Evolutionary conservation across 768 basidiomycete genomes (phyloP).

Genomic region (Amanita inopinata): DNA sequence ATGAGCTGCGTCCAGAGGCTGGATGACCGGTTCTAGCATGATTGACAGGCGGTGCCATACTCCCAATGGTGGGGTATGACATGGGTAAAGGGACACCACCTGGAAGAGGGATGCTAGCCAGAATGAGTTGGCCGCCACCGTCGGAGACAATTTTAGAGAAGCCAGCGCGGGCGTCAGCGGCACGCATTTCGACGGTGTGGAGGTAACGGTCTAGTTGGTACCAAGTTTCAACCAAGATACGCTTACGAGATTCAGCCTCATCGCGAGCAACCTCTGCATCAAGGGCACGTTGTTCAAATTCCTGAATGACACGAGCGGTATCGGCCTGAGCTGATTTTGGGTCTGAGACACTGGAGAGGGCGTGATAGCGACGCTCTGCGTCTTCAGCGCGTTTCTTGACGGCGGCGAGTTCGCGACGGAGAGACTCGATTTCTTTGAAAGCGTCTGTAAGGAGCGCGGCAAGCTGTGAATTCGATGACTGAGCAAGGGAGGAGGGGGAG

Average conservation of each 20-base stretch:
- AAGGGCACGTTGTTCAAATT: constrained; percentile 39
- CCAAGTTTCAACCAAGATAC: constrained; percentile 40
- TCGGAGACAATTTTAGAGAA: constrained; percentile 36
- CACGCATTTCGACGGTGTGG: constrained; percentile 30
- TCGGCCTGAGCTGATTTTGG: constrained; percentile 14
- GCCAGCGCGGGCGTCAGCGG: constrained; percentile 38
- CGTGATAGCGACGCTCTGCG: constrained; percentile 32
- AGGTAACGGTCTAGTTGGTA: constrained; percentile 39
- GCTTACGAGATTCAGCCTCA: constrained; percentile 40
- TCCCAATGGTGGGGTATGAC: neutral
- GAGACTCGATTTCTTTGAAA: constrained; percentile 41
- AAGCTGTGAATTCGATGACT: constrained; percentile 39
- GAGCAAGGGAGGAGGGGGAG: constrained; percentile 11
- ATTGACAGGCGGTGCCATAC: constrained; percentile 4
- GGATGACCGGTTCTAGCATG: constrained; percentile 5
- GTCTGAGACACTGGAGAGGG: constrained; percentile 16
- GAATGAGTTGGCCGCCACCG: constrained; percentile 34
- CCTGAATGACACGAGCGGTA: constrained; percentile 27
- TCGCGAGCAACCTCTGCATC: constrained; percentile 44
- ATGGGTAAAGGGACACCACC: constrained; percentile 1
- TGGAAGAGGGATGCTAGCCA: constrained; percentile 22
- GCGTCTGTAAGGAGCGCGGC: constrained; percentile 46
- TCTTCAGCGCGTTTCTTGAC: constrained; percentile 40
- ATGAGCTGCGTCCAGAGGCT: neutral
- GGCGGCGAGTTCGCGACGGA: constrained; percentile 37